These are phyloP conservation scores for Excoecaria agallocha DNA, from an alignment of 345 rosid genomes.

Conservation along the genomic window DNA sequence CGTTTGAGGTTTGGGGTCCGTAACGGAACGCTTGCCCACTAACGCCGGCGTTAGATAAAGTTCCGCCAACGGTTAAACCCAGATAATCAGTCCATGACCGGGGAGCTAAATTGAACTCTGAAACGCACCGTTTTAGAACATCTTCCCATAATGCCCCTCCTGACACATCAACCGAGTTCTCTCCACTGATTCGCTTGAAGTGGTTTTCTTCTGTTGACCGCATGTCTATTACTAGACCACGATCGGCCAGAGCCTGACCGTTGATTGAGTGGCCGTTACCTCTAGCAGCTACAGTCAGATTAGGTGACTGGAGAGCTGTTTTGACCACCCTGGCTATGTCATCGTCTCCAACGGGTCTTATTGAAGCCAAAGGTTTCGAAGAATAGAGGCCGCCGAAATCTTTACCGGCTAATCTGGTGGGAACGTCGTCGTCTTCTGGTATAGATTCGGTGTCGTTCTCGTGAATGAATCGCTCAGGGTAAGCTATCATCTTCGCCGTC, in stretches of 20 bases:
- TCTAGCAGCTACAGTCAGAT: slow-evolving; percentile 85
- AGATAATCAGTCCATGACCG: slow-evolving; percentile 93
- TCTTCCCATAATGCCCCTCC: slow-evolving; percentile 99
- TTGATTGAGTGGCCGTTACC: slow-evolving; percentile 97
- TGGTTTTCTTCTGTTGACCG: slow-evolving; percentile 47
- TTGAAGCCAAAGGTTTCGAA: slow-evolving; percentile 53
- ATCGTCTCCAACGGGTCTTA: slow-evolving; percentile 57
- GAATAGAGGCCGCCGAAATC: slow-evolving; percentile 87
- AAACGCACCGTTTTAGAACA: slow-evolving; percentile 64
- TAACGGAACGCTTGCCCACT: slow-evolving; percentile 92
- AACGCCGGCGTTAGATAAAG: slow-evolving; percentile 90
- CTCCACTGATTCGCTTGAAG: slow-evolving; percentile 34
- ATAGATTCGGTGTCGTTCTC: slow-evolving; percentile 65
- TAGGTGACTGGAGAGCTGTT: slow-evolving; percentile 46
- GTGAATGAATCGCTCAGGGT: slow-evolving; percentile 56
- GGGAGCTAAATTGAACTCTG: slow-evolving; percentile 54
- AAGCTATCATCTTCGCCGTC: slow-evolving; percentile 62
- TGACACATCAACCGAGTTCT: slow-evolving; percentile 50
- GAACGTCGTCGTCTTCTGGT: slow-evolving; percentile 40
- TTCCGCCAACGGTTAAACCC: slow-evolving; percentile 86
- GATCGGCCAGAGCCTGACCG: slow-evolving; percentile 92
- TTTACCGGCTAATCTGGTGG: slow-evolving; percentile 40
- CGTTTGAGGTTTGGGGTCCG: slow-evolving; percentile 89
- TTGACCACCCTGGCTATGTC: slow-evolving; percentile 59
- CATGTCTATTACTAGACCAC: slow-evolving; percentile 85